Evolutionary conservation across 805 yeast genomes (phyloP).

Genomic region (Teunomyces lycoperdinae): DNA sequence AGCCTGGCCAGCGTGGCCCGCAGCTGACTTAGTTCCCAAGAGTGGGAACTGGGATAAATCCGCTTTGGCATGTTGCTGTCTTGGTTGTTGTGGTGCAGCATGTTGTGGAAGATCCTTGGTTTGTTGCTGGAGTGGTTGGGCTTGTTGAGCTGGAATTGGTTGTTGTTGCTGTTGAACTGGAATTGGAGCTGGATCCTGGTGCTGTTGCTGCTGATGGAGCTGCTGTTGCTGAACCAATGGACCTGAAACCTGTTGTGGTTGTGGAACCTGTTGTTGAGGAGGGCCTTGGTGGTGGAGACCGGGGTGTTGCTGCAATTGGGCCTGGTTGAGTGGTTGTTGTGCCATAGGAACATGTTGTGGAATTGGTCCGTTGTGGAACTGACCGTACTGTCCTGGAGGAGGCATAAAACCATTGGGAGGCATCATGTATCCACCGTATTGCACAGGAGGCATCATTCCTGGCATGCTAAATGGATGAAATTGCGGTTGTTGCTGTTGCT

Average conservation of each 20-base stretch:
- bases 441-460: conserved; percentile 30
- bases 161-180: conserved; percentile 12
- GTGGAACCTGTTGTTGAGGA: conserved; percentile 17
- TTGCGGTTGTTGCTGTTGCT: conserved; percentile 27
- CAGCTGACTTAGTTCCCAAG: conserved; percentile 46
- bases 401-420: conserved; percentile 39
- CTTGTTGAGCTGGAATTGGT: neutral
- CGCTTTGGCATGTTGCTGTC: conserved; percentile 6
- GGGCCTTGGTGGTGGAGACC: conserved; percentile 15
- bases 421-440: conserved; percentile 40
- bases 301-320: conserved; percentile 14
- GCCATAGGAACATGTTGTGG: conserved; percentile 17
- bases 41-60: conserved; percentile 54
- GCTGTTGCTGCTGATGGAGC: conserved; percentile 12
- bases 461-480: conserved; percentile 37
- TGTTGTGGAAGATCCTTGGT: conserved; percentile 8
- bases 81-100: conserved; percentile 2
- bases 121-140: conserved; percentile 13
- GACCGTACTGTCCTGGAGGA: conserved; percentile 35
- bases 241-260: conserved; percentile 11
- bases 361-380: conserved; percentile 25
- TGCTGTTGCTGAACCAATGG: conserved; percentile 12
- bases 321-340: conserved; percentile 8
- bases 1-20: conserved; percentile 6
- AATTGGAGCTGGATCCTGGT: conserved; percentile 5